Evolutionary conservation across 805 yeast species (phyloP), one percentile per base, ranked within the genome.

Genomic region (Suhomyces emberorum): DNA sequence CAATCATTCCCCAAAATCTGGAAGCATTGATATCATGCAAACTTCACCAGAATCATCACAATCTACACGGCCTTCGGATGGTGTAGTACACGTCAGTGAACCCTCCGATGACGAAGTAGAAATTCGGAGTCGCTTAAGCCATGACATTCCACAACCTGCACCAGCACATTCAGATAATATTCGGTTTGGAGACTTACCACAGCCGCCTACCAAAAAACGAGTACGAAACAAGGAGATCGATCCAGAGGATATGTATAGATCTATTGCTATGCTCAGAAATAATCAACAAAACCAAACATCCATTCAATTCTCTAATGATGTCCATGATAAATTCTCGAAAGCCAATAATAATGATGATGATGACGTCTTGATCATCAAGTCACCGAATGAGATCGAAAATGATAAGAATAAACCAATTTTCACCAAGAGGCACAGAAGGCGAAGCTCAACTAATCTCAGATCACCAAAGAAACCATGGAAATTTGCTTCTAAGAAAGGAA

Each of bases 201-300:
- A 64, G 26, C 79, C 85, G 0, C 64, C 63, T 7, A 68, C 67
- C 41, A 53, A 38, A 23, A 26, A 27, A 11, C 24, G 37, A 14
- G 43, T 38, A 53, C 35, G 79, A 15, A 65, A 50, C 5, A 47
- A 52, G 29, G 65, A 63, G 24, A 42, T 85, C 9, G 81, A 83
- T 22, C 95, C 96, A 1, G 76, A 83, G 32, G 96, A 89, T 52
- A 81, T 88, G 79, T 82, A 71, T 55, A 71, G 82, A 65, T 88
- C 96, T 3, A 83, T 88, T 47, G 80, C 88, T 28, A 79, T 88
- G 81, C 65, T 89, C 63, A 71, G 70, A 38, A 63, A 61, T n/a
- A 63, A 61, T 11, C 27, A 28, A 10, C 17, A 30, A 18, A 27
- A 24, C 17, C 33, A 30, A 18, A n/a, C 31, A 16, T n/a, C 32